Base-by-base conservation (phyloP, 352 stramenopile genomes). In the Pythium plurisporium region DNA sequence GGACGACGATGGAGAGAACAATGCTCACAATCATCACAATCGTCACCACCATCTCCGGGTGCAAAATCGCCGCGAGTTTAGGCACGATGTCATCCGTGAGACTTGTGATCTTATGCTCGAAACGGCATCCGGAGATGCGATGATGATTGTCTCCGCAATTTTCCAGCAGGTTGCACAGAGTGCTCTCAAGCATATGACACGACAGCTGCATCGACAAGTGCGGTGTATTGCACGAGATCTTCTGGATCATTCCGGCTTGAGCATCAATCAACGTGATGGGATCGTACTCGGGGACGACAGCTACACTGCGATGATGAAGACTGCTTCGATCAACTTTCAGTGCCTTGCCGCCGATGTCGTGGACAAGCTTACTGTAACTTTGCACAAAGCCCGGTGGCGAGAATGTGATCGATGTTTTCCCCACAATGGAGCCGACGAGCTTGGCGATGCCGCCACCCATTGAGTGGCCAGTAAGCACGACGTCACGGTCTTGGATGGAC, bases 101-200 rank as follows among this genome's bases (percentile, higher is more conserved):
- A 34, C 79, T 84, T 10, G 81, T 69, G 53, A 95, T 86, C 25
- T 87, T 82, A 53, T 93, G 80, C 58, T 90, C 67, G 29, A 95
- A 94, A 1, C 68, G 59, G 48, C 84, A 94, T 19, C 72, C 79
- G 0, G 84, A 79, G 55, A 94, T 84, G 0, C 76, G 76, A 8
- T 67, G 50, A 26, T 73, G 65, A 5, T 67, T 45, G 58, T 89
- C 82, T 15, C 82, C 81, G 52, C 82, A 91, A 55, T 95, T 79
- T 44, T 92, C 76, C 0, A 95, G 57, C 27, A 93, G 58, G 50
- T 94, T 95, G 63, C 83, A 94, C 27, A 95, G 56, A 20, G 84
- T 92, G 45, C 84, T 80, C 76, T 95, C 86, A n/a, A 95, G 82
- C 86, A 96, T 95, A 69, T 96, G 87, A 57, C 87, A 96, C 12